Percentiles rank a stretch among this genome's conserved stretches.
phyloP scores from a whole-genome alignment of 305 asterid genomes.

The Solanum hybrid region DNA sequence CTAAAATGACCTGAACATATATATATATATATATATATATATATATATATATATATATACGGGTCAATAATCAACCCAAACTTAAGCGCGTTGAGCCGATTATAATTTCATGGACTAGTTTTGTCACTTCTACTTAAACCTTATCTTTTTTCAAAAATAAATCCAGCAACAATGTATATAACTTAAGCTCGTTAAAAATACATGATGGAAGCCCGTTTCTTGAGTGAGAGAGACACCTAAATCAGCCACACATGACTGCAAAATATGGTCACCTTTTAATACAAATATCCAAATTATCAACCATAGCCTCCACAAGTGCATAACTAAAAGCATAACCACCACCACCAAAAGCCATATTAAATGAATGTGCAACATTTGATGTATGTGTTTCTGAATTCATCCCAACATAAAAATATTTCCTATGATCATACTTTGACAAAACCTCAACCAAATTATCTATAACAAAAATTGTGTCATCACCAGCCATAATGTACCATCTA shows the following conservation, averaged over 20 bases:
- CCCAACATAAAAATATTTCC: conserved; percentile 19
- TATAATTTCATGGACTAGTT: too few relatives aligned
- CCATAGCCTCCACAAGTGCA: conserved; percentile 22
- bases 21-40: too few relatives aligned
- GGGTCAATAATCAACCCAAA: neutral
- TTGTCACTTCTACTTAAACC: neutral
- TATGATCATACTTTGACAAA: conserved; percentile 22
- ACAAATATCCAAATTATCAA: conserved; percentile 21
- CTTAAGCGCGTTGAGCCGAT: fast-evolving
- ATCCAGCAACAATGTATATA: neutral
- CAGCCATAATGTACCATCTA: conserved; percentile 27
- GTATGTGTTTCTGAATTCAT: conserved; percentile 23
- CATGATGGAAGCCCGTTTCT: conserved; percentile 30
- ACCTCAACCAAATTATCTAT: conserved; percentile 24
- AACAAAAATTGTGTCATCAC: conserved; percentile 24
- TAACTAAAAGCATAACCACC: conserved; percentile 28
- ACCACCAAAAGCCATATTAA: conserved; percentile 31
- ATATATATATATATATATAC: too few relatives aligned
- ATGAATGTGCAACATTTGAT: conserved; percentile 17
- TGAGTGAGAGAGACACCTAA: conserved; percentile 26
- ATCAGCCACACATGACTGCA: conserved; percentile 31
- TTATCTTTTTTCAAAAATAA: too few relatives aligned
- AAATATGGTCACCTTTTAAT: conserved; percentile 22
- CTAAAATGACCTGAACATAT: too few relatives aligned
- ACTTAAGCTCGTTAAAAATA: neutral